These are phyloP conservation scores for Phytophthora pistaciae DNA, from an alignment of 352 stramenopile species.

Conservation along the genomic window DNA sequence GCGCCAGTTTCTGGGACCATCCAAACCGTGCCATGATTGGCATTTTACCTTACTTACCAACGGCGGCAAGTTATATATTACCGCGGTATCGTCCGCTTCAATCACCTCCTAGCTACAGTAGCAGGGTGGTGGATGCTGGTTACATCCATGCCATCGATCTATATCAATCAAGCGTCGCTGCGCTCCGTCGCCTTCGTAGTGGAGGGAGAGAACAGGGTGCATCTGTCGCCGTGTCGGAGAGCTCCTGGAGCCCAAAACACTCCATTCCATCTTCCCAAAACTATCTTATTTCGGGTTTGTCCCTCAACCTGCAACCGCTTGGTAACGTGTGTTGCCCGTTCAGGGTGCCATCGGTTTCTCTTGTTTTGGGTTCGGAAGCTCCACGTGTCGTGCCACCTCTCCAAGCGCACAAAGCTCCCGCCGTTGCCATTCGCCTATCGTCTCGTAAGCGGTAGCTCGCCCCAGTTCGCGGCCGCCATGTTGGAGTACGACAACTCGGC, in stretches of 20 bases:
- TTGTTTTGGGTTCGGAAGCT: slow-evolving; percentile 22
- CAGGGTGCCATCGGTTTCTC: neutral
- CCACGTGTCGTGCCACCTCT: slow-evolving; percentile 33
- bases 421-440: slow-evolving; percentile 26
- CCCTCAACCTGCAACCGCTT: slow-evolving; percentile 5
- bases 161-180: neutral
- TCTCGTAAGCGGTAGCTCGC: neutral
- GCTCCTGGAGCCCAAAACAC: slow-evolving; percentile 6
- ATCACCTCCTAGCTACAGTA: neutral
- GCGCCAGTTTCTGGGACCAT: too few species aligned
- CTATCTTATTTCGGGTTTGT: neutral
- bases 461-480: slow-evolving; percentile 57
- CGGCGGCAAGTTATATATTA: neutral
- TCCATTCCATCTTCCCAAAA: neutral
- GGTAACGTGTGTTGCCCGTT: neutral
- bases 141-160: neutral
- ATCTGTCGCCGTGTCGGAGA: neutral
- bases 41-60: too few species aligned
- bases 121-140: too few species aligned
- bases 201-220: neutral
- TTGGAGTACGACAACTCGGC: slow-evolving; percentile 99
- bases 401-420: slow-evolving; percentile 1
- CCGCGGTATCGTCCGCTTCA: neutral
- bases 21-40: too few species aligned
- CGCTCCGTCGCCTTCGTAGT: too few species aligned